Evolutionary conservation across 2,329 filamentous ascomycete species (phyloP).

Genomic region (Davidsoniella australis): DNA sequence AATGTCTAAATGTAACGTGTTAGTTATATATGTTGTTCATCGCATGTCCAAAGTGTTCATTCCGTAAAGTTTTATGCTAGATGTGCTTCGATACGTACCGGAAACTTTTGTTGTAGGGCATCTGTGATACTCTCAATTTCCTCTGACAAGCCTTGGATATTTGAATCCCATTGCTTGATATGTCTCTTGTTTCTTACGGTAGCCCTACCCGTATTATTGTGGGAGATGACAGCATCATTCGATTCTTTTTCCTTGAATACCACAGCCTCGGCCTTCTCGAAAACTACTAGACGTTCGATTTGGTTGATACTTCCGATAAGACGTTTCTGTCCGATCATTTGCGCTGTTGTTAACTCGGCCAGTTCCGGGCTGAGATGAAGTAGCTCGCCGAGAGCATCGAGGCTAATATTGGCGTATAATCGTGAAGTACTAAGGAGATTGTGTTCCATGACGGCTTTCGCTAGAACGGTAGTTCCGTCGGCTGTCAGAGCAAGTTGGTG

Average conservation of each 20-base stretch:
- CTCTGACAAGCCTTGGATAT: conserved; percentile 72
- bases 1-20: not conserved
- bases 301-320: conserved; percentile 84
- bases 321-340: conserved; percentile 91
- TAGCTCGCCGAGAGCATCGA: conserved; percentile 58
- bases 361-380: conserved; percentile 63
- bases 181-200: conserved; percentile 48
- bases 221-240: conserved; percentile 29
- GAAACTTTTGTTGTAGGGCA: conserved; percentile 63
- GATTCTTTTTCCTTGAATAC: not conserved
- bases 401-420: conserved; percentile 60
- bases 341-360: conserved; percentile 79
- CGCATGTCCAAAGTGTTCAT: no score
- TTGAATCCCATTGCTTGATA: conserved; percentile 73
- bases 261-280: conserved; percentile 52
- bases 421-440: conserved; percentile 77
- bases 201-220: conserved; percentile 50
- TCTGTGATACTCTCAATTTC: conserved; percentile 79
- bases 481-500: conserved; percentile 83
- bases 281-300: conserved; percentile 75
- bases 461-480: conserved; percentile 83
- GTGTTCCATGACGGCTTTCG: conserved; percentile 88
- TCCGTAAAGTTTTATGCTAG: no score
- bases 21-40: not conserved
- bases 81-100: conserved; percentile 27